A percentile compares a stretch with the other conserved stretches of the same genome.
Conservation (phyloP, 1,284 basidiomycete species). For the Melampsora americana region DNA sequence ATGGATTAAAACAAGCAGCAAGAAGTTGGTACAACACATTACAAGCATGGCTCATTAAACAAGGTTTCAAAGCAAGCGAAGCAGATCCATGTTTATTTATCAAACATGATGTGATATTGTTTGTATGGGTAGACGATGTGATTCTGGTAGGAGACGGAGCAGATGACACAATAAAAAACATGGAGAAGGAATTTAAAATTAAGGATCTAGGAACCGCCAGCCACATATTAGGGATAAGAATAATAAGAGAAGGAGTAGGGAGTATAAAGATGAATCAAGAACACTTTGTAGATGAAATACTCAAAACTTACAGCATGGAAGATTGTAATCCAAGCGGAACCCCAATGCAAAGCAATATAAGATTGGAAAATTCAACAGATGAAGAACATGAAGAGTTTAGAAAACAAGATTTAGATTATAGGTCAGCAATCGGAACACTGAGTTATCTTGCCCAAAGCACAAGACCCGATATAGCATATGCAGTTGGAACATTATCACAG, state of each 20-base stretch:
- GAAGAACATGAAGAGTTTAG: constrained; percentile 27
- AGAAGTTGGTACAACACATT: constrained; percentile 39
- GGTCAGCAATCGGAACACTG: constrained; percentile 30
- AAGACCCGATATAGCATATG: constrained; percentile 39
- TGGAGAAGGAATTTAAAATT: constrained; percentile 34
- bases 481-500: constrained; percentile 30
- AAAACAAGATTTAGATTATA: neutral
- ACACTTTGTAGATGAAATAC: constrained; percentile 14
- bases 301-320: constrained; percentile 19
- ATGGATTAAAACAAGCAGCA: constrained; percentile 43
- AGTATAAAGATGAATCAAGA: constrained; percentile 7
- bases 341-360: constrained; percentile 37
- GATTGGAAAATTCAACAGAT: constrained; percentile 25
- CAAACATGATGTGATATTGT: neutral
- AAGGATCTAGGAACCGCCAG: constrained; percentile 26
- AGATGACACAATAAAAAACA: constrained; percentile 8
- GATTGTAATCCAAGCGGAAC: constrained; percentile 25
- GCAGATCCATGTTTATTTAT: constrained; percentile 29
- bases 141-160: constrained; percentile 16
- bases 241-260: constrained; percentile 2
- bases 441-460: constrained; percentile 36
- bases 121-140: constrained; percentile 35
- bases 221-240: constrained; percentile 34
- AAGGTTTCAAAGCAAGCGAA: constrained; percentile 32
- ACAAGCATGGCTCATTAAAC: constrained; percentile 15